Evolutionary conservation across 148 eudicot genomes (phyloP).

Genomic region (Silene uniflora): DNA sequence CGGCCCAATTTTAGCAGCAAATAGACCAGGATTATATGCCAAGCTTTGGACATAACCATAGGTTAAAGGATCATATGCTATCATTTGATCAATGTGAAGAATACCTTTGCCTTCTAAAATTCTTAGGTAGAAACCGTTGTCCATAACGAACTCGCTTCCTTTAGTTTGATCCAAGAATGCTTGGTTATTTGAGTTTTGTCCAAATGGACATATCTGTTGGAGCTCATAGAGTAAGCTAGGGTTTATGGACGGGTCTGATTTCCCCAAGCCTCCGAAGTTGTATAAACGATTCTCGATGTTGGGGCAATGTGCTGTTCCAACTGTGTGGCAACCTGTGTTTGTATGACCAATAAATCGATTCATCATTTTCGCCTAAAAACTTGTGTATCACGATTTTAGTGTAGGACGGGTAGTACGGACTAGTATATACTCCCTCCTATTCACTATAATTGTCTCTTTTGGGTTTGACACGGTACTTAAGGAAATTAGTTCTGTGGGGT

Average conservation of each 20-base stretch:
- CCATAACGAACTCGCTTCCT: slow-evolving; percentile 25
- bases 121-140: slow-evolving; percentile 17
- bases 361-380: too few relatives aligned
- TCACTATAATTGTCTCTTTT: too few relatives aligned
- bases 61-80: slow-evolving; percentile 22
- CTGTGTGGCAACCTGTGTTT: slow-evolving; percentile 24
- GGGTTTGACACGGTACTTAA: too few relatives aligned
- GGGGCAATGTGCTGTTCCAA: slow-evolving; percentile 22
- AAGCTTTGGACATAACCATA: not conserved
- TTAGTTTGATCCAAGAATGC: slow-evolving; percentile 27
- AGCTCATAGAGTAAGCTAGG: slow-evolving; percentile 27
- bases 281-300: slow-evolving; percentile 21
- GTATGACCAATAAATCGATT: not conserved
- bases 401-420: too few relatives aligned
- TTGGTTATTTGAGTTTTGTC: not conserved
- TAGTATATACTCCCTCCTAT: too few relatives aligned
- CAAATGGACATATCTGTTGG: slow-evolving; percentile 29
- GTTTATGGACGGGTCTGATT: slow-evolving; percentile 33
- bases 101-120: slow-evolving; percentile 17
- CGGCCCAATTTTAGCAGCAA: slow-evolving; percentile 20
- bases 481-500: too few relatives aligned
- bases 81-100: slow-evolving; percentile 24
- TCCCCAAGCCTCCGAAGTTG: slow-evolving; percentile 11
- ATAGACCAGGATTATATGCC: not conserved
- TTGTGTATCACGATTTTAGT: too few relatives aligned